phyloP scores from a whole-genome alignment of 2,329 filamentous ascomycete genomes.

The Talaromyces sp. region DNA sequence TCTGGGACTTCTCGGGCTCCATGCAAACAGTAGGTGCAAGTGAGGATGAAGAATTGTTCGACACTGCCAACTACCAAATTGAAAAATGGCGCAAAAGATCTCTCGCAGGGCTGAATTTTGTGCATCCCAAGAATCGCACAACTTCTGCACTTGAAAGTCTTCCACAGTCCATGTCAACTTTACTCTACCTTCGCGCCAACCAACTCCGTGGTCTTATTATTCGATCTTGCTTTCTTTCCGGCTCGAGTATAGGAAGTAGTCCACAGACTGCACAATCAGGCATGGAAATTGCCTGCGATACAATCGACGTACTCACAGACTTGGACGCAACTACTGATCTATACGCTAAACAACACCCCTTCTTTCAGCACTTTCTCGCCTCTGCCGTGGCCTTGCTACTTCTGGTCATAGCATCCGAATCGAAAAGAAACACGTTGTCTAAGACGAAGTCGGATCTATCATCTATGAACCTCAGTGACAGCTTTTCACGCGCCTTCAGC shows the following conservation, averaged over 20 bases:
- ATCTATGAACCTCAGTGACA: background rate
- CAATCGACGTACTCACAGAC: background rate
- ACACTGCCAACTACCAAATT: constrained; percentile 5
- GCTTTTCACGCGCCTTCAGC: background rate
- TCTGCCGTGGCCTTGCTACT: background rate
- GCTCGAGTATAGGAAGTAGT: background rate
- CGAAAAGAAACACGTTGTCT: background rate
- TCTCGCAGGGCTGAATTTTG: background rate
- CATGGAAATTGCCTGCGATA: background rate
- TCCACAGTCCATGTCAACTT: background rate
- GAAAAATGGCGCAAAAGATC: constrained; percentile 6
- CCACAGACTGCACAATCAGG: background rate
- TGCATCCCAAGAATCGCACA: background rate
- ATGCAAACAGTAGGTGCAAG: background rate
- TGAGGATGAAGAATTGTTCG: constrained; percentile 8
- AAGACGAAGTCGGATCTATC: background rate
- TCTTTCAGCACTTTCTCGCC: constrained; percentile 9
- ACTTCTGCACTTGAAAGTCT: background rate
- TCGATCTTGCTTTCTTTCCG: background rate
- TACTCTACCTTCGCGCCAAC: constrained; percentile 11
- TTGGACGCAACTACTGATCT: constrained; percentile 9
- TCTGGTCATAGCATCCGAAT: constrained; percentile 1
- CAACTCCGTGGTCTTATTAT: background rate
- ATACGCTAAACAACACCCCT: constrained; percentile 3
- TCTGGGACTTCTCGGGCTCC: background rate